phyloP scores from a whole-genome alignment of 140 eudicot species.

The Bidens hawaiensis region DNA sequence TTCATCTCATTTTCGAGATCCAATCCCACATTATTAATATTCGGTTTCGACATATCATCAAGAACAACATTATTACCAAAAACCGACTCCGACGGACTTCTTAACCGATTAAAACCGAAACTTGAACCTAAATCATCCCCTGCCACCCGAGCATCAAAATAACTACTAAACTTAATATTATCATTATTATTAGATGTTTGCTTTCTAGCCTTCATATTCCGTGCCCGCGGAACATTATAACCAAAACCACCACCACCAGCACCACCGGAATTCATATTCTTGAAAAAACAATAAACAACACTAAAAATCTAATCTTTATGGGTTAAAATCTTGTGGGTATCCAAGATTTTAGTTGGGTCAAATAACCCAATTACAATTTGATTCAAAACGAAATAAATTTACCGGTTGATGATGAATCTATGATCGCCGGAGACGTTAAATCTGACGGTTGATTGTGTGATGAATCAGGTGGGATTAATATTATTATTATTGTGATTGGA shows the following conservation, averaged over 20 bases:
- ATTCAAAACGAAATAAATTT: not conserved
- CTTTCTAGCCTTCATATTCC: conserved; percentile 45
- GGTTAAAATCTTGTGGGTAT: too few species aligned
- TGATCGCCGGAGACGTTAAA: conserved; percentile 17
- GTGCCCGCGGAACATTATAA: conserved; percentile 30
- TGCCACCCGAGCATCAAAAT: too few species aligned
- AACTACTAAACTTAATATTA: conserved; percentile 4
- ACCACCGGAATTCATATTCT: too few species aligned
- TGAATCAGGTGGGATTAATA: conserved; percentile 12
- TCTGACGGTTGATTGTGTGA: conserved; percentile 17
- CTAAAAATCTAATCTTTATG: too few species aligned
- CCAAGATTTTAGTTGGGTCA: too few species aligned
- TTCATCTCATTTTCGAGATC: conserved; percentile 56
- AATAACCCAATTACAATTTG: too few species aligned
- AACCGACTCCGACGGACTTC: conserved; percentile 1
- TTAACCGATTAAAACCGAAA: conserved; percentile 30
- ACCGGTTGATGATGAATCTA: conserved; percentile 15
- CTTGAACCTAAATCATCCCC: too few species aligned
- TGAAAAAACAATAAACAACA: too few species aligned
- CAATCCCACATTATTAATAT: conserved; percentile 26
- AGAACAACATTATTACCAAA: conserved; percentile 21
- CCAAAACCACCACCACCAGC: conserved; percentile 1
- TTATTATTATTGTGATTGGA: not conserved
- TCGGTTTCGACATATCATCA: conserved; percentile 46
- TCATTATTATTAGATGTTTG: conserved; percentile 23